Base-by-base conservation (phyloP, 129 eudicot species). In the Arctium lappa region DNA sequence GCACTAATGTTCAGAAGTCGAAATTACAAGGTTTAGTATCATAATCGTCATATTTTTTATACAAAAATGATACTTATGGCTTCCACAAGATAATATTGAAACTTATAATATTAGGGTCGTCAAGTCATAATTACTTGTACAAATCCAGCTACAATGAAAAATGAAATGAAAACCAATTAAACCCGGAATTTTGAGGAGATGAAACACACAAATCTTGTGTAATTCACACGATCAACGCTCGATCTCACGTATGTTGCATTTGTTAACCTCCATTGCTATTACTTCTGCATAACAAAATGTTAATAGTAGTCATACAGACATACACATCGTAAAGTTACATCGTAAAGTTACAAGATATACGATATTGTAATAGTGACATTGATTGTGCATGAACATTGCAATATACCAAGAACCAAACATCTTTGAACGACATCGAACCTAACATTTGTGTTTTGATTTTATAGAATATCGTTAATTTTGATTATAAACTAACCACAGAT, bases 161-260 rank as follows among this genome's bases (percentile, higher is more conserved):
- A 7, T 0, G 0, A 63, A 11, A 2, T 10, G 29, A 0, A 38
- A 75, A 75, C 13, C 39, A 33, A 42, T 34, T 7, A 15, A 9
- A 70, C 38, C 3, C 62, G 50, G 8, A 22, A 22, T 29, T 8
- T 6, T n/a, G 70, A 66, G 72, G 60, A 77, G 82, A 83, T 37
- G 73, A 70, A 77, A 70, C 81, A 70, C 72, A 70, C 78, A 77
- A 69, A 70, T 48, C 44, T 77, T 69, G 73, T 69, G 82, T 1
- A 1, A 27, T 56, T 81, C 73, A 72, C 34, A 60, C 12, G 3
- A 78, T 78, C 33, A 78, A 0, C 63, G 63, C 38, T 60, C 11
- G 22, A 37, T 69, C 40, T 53, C 82, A 77, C 78, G 78, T 77
- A 78, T 69, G 48, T 50, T 72, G 84, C 84, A 53, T 80, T 72